Evolutionary conservation across 2,329 filamentous ascomycete genomes (phyloP).

Genomic region (Blumeria graminis): DNA sequence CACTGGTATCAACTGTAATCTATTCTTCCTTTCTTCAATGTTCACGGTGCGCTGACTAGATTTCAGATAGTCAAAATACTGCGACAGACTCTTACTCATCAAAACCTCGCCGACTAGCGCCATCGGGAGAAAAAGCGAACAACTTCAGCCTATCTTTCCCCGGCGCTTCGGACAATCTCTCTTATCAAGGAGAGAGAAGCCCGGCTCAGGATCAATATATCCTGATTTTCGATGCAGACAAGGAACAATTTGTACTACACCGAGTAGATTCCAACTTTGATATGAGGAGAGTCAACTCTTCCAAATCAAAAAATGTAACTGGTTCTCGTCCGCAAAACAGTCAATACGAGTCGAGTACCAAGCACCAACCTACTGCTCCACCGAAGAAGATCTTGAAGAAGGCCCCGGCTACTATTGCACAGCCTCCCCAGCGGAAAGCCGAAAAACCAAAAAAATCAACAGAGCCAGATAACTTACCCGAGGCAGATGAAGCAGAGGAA

Average conservation of each 20-base stretch:
- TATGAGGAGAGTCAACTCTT: slow-evolving; percentile 59
- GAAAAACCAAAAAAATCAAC: slow-evolving; percentile 16
- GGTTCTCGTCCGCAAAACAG: slow-evolving; percentile 41
- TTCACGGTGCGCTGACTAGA: slow-evolving; percentile 4
- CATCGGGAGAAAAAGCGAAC: slow-evolving; percentile 15
- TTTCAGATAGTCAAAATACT: not conserved
- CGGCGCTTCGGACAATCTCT: slow-evolving; percentile 31
- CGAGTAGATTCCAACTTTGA: slow-evolving; percentile 59
- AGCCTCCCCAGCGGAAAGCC: slow-evolving; percentile 13
- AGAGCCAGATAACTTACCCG: slow-evolving; percentile 11
- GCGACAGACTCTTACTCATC: slow-evolving; percentile 18
- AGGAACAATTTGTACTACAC: slow-evolving; percentile 45
- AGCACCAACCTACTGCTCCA: slow-evolving; percentile 5
- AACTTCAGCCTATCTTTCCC: slow-evolving; percentile 26
- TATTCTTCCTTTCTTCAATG: slow-evolving; percentile 7
- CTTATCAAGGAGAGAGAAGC: slow-evolving; percentile 33
- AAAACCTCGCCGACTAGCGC: slow-evolving; percentile 25
- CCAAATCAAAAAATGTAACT: slow-evolving; percentile 35
- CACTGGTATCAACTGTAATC: slow-evolving; percentile 35
- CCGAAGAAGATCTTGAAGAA: slow-evolving; percentile 13
- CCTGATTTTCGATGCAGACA: slow-evolving; percentile 17
- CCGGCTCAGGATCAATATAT: no score
- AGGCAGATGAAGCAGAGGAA: slow-evolving; percentile 12
- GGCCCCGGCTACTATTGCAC: slow-evolving; percentile 10
- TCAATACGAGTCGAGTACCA: slow-evolving; percentile 24